Conservation (phyloP, 2,329 filamentous ascomycete genomes). For the Hymenoscyphus albidus region DNA sequence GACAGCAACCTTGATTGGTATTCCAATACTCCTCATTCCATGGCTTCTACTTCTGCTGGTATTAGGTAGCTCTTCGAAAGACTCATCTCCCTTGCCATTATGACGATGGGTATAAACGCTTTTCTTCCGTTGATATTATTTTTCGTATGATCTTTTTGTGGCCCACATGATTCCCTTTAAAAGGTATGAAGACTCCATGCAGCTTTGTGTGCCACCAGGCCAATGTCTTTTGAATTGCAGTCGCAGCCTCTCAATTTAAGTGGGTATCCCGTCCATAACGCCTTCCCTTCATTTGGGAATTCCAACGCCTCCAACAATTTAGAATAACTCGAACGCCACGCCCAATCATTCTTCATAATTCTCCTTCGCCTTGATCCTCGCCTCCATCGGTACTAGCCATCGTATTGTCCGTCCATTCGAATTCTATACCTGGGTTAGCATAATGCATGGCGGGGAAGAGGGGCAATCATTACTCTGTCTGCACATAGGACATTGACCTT, state of each 20-base stretch:
- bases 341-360: neutral
- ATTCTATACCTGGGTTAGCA: constrained; percentile 38
- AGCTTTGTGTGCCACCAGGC: neutral
- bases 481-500: constrained; percentile 96
- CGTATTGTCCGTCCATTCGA: constrained; percentile 43
- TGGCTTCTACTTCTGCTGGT: too few relatives aligned
- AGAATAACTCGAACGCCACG: neutral
- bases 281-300: neutral
- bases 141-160: too few relatives aligned
- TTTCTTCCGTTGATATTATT: too few relatives aligned
- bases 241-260: neutral
- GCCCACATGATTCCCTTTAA: too few relatives aligned
- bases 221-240: neutral
- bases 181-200: neutral
- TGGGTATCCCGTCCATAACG: neutral
- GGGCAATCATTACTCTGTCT: constrained; percentile 68
- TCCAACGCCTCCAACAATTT: neutral
- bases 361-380: neutral
- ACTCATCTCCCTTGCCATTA: neutral
- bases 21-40: too few relatives aligned
- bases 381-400: constrained; percentile 7
- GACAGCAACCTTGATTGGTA: too few relatives aligned
- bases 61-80: too few relatives aligned
- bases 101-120: neutral
- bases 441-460: neutral